These are phyloP conservation scores for Aspergillus cristatus DNA, from an alignment of 495 filamentous ascomycete genomes.

Conservation along the genomic window DNA sequence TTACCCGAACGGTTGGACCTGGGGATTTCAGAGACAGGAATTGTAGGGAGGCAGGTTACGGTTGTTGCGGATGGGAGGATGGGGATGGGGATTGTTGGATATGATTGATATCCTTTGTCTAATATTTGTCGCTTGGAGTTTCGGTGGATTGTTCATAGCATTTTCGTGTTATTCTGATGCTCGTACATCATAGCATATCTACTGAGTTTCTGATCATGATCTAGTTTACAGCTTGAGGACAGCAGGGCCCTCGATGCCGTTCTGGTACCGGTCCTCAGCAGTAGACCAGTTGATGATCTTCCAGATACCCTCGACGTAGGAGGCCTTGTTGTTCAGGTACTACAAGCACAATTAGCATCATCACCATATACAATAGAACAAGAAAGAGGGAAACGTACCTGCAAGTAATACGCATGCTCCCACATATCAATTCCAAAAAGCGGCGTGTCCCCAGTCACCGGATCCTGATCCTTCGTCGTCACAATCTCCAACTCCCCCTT, in stretches of 20 bases:
- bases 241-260: conserved; percentile 18
- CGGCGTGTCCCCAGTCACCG: conserved; percentile 67
- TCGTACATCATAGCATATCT: neutral
- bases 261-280: conserved; percentile 66
- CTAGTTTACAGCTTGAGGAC: conserved; percentile 15
- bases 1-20: conserved; percentile 52
- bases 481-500: conserved; percentile 59
- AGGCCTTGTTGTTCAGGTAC: conserved; percentile 94
- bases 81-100: conserved; percentile 31
- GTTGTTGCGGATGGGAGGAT: conserved; percentile 16
- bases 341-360: conserved; percentile 42
- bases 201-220: neutral
- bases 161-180: neutral
- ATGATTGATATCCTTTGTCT: conserved; percentile 20
- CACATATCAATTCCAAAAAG: conserved; percentile 93
- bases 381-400: conserved; percentile 25
- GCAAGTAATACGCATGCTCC: conserved; percentile 74
- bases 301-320: conserved; percentile 91
- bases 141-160: too few relatives aligned
- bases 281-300: conserved; percentile 93
- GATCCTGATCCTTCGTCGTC: conserved; percentile 82
- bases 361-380: conserved; percentile 11
- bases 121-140: conserved; percentile 3
- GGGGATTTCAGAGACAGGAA: conserved; percentile 34
- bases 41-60: conserved; percentile 31